Conservation (phyloP, 768 basidiomycete species). For the Suillus occidentalis region DNA sequence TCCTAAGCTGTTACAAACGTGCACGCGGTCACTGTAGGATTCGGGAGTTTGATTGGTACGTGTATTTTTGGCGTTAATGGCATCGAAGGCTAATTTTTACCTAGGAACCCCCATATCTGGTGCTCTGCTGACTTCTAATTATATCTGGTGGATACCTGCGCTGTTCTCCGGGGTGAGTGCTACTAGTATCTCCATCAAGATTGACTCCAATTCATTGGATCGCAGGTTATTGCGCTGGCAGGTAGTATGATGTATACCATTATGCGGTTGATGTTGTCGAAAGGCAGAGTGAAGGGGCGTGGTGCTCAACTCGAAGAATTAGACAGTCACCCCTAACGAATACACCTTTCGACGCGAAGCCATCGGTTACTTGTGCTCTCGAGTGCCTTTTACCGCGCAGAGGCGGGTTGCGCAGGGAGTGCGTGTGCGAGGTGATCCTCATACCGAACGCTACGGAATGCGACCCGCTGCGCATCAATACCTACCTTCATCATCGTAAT, state of each 20-base stretch:
- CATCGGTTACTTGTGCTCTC: background rate
- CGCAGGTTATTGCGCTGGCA: background rate
- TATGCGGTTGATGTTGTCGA: background rate
- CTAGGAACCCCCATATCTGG: slow-evolving; percentile 59
- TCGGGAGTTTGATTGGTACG: slow-evolving; percentile 22
- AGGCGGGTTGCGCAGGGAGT: background rate
- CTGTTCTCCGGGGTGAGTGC: slow-evolving; percentile 45
- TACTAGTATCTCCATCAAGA: background rate
- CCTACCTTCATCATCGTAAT: background rate
- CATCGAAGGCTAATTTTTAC: background rate
- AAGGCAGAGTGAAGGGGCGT: background rate
- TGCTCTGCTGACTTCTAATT: slow-evolving; percentile 49
- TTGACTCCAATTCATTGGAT: background rate
- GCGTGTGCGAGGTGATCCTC: no score
- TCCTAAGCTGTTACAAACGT: background rate
- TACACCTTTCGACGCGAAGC: background rate
- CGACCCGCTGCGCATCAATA: background rate
- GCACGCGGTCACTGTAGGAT: slow-evolving; percentile 3
- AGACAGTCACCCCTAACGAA: background rate
- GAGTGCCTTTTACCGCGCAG: background rate
- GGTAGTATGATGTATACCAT: background rate
- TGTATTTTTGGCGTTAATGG: slow-evolving; percentile 9
- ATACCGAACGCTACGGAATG: background rate
- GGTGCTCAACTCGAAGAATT: background rate
- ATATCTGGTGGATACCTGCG: slow-evolving; percentile 56